These are phyloP conservation scores for Chytriomyces confervae DNA, from an alignment of 192 early-diverging fungal species.

Conservation along the genomic window DNA sequence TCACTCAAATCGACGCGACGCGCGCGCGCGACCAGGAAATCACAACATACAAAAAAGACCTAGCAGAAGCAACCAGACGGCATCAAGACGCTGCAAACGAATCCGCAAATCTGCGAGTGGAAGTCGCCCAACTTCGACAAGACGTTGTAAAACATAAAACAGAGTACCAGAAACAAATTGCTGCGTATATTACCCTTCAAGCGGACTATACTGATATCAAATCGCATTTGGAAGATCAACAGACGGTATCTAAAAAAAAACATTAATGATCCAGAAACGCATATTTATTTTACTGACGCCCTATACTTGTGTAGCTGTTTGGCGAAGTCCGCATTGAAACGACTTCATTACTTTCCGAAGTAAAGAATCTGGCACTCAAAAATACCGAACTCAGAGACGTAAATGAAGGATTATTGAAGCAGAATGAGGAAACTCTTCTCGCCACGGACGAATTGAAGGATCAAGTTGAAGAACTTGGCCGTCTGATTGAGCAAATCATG, in stretches of 20 bases:
- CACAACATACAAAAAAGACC: slow-evolving; percentile 1
- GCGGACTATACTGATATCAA: slow-evolving; percentile 32
- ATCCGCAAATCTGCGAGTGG: not conserved
- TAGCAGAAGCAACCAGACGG: slow-evolving; percentile 2
- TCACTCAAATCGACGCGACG: not conserved
- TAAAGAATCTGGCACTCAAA: slow-evolving; percentile 36
- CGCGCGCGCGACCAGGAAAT: not conserved
- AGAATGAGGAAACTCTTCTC: slow-evolving; percentile 24
- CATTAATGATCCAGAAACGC: too few relatives aligned
- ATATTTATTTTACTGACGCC: too few relatives aligned
- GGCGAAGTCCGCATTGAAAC: slow-evolving; percentile 36
- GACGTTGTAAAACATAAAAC: slow-evolving; percentile 9
- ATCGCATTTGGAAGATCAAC: slow-evolving; percentile 15
- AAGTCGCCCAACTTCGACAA: not conserved
- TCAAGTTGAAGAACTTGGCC: slow-evolving; percentile 12
- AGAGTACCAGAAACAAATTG: not conserved
- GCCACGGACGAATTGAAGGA: slow-evolving; percentile 22
- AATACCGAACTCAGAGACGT: slow-evolving; percentile 30
- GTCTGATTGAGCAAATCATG: slow-evolving; percentile 16
- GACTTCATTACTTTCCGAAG: slow-evolving; percentile 40
- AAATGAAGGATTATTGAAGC: slow-evolving; percentile 7
- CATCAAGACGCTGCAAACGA: slow-evolving; percentile 10
- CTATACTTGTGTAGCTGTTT: slow-evolving; percentile 14
- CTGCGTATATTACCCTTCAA: slow-evolving; percentile 25
- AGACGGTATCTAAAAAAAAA: not conserved